phyloP scores from a whole-genome alignment of 2,329 filamentous ascomycete genomes.

The Ceratocystiopsis minuta region DNA sequence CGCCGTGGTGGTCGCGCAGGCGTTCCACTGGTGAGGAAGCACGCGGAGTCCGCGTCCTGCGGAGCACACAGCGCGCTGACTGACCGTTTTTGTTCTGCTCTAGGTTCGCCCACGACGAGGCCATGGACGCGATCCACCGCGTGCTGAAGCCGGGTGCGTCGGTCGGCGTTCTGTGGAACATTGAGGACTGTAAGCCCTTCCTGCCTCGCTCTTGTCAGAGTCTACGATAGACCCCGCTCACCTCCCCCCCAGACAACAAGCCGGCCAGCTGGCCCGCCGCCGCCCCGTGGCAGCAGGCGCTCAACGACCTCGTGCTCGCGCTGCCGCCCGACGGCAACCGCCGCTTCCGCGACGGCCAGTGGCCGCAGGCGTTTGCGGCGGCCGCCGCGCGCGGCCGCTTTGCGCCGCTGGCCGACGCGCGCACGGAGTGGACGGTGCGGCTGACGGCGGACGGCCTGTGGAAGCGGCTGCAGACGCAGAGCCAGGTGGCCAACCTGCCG shows the following conservation, averaged over 20 bases:
- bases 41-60: no score
- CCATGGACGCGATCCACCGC: conserved; percentile 47
- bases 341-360: conserved; percentile 46
- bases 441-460: conserved; percentile 42
- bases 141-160: conserved; percentile 41
- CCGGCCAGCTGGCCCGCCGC: conserved; percentile 34
- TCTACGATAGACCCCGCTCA: background rate
- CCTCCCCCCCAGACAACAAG: conserved; percentile 37
- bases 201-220: background rate
- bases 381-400: conserved; percentile 29
- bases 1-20: conserved; percentile 48
- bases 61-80: no score
- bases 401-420: conserved; percentile 40
- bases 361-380: conserved; percentile 45
- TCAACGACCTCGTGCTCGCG: conserved; percentile 40
- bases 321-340: conserved; percentile 37
- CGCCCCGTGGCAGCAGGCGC: conserved; percentile 40
- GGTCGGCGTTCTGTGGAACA: conserved; percentile 56
- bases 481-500: conserved; percentile 43
- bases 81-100: background rate
- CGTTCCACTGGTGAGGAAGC: conserved; percentile 38
- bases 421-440: conserved; percentile 38
- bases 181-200: conserved; percentile 43
- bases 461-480: conserved; percentile 46
- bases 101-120: conserved; percentile 49